Percentiles rank a stretch among this genome's conserved stretches.
Evolutionary conservation across 177 flowering plant species (phyloP).

Genomic region (Vitis hybrid): DNA sequence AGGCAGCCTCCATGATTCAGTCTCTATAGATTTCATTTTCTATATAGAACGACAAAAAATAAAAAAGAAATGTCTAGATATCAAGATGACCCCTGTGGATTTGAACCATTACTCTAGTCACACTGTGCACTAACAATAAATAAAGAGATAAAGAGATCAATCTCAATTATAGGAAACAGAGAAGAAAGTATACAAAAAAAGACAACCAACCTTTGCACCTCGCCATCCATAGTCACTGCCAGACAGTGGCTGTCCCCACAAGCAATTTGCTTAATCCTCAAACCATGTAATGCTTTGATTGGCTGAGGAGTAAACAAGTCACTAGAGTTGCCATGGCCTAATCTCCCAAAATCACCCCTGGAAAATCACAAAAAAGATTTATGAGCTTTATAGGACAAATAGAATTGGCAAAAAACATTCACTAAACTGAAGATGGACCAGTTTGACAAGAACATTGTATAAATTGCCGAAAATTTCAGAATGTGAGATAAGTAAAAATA

Average conservation of each 20-base stretch:
- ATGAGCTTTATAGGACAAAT: too few relatives aligned
- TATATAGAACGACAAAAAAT: neutral
- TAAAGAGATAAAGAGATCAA: neutral
- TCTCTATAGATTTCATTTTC: neutral
- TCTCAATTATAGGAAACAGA: neutral
- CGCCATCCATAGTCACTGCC: conserved; percentile 90
- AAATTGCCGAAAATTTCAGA: too few relatives aligned
- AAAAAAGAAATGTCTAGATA: neutral
- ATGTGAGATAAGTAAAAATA: too few relatives aligned
- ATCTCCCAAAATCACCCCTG: conserved; percentile 99
- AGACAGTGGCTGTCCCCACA: conserved; percentile 99
- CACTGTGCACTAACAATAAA: neutral
- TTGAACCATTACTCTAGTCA: neutral
- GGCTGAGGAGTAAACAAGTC: conserved; percentile 91
- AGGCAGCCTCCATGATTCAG: neutral
- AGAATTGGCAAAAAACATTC: too few relatives aligned
- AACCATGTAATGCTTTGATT: conserved; percentile 73
- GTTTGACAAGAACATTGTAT: too few relatives aligned
- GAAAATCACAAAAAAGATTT: conserved; percentile 5
- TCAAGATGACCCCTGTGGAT: neutral
- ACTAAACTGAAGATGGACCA: too few relatives aligned
- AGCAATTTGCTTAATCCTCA: conserved; percentile 86
- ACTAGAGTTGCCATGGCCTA: conserved; percentile 97
- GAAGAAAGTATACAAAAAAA: neutral
- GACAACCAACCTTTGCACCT: conserved; percentile 77